phyloP scores from a whole-genome alignment of 768 basidiomycete species.

The Pleurotus platypus region DNA sequence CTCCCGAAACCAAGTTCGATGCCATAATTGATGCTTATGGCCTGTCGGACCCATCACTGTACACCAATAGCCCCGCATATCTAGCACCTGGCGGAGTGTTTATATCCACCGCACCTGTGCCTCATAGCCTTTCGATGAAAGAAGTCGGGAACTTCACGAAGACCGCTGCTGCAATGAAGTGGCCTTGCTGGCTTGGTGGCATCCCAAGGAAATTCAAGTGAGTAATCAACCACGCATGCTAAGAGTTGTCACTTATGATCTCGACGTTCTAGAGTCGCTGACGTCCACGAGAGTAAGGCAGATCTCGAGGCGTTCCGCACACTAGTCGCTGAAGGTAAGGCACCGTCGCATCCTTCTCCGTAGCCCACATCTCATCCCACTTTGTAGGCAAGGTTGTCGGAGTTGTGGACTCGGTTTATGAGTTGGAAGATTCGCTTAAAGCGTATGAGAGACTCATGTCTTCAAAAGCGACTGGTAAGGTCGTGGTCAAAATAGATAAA shows the following conservation, averaged over 20 bases:
- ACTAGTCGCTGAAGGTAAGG: conserved; percentile 39
- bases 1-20: conserved; percentile 50
- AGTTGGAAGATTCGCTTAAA: conserved; percentile 50
- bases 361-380: conserved; percentile 14
- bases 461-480: conserved; percentile 57
- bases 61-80: conserved; percentile 45
- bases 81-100: conserved; percentile 51
- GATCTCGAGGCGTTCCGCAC: conserved; percentile 32
- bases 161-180: conserved; percentile 28
- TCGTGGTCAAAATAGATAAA: conserved; percentile 49
- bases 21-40: conserved; percentile 61
- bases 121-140: conserved; percentile 23
- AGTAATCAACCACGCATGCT: conserved; percentile 12
- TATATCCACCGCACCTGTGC: conserved; percentile 48
- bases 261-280: conserved; percentile 25
- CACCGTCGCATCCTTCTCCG: conserved; percentile 24
- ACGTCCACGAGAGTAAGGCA: conserved; percentile 24
- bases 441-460: conserved; percentile 64
- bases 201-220: conserved; percentile 43
- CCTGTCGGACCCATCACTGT: conserved; percentile 44
- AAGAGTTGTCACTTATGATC: background rate
- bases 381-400: conserved; percentile 32
- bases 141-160: conserved; percentile 29
- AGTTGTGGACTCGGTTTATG: conserved; percentile 54
- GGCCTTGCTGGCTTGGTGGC: conserved; percentile 54